phyloP scores from a whole-genome alignment of 352 stramenopile species.

The Globisporangium nodosum region DNA sequence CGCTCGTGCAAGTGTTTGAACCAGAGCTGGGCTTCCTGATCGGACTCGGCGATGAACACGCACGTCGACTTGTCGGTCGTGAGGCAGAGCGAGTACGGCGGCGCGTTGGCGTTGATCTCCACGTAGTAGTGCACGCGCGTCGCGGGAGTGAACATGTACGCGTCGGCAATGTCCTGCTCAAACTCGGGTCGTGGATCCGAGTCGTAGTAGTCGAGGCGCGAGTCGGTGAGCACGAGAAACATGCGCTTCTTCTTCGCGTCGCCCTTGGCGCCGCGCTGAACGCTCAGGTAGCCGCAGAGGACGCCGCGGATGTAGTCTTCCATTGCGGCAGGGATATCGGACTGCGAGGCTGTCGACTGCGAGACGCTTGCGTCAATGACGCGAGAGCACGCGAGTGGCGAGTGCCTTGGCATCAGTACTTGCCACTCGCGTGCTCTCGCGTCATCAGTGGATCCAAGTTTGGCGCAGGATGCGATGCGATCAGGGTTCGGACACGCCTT shows the following conservation, averaged over 20 bases:
- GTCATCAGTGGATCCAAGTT: no score
- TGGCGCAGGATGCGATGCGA: no score
- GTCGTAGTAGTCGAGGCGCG: slow-evolving; percentile 71
- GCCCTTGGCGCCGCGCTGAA: slow-evolving; percentile 43
- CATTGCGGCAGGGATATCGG: slow-evolving; percentile 18
- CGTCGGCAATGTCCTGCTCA: slow-evolving; percentile 39
- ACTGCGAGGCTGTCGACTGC: no score
- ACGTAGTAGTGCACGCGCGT: slow-evolving; percentile 53
- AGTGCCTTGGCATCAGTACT: no score
- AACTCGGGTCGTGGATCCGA: slow-evolving; percentile 59
- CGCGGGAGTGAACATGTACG: slow-evolving; percentile 40
- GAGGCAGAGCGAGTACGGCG: slow-evolving; percentile 52
- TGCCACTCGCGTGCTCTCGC: no score
- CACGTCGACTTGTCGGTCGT: slow-evolving; percentile 54
- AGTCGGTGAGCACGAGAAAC: slow-evolving; percentile 71
- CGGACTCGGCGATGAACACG: slow-evolving; percentile 52
- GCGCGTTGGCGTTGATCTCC: slow-evolving; percentile 56
- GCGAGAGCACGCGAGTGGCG: no score
- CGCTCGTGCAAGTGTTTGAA: slow-evolving; percentile 41
- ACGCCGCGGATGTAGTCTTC: slow-evolving; percentile 73
- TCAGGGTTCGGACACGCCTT: no score
- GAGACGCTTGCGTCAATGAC: neutral
- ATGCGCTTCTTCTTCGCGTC: slow-evolving; percentile 47
- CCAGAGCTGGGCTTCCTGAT: slow-evolving; percentile 43
- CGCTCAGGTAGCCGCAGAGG: slow-evolving; percentile 57